A percentile compares a stretch with the other conserved stretches of the same genome.
Evolutionary conservation across 192 early-diverging fungal genomes (phyloP).

Genomic region (Backusella mclennaniae): DNA sequence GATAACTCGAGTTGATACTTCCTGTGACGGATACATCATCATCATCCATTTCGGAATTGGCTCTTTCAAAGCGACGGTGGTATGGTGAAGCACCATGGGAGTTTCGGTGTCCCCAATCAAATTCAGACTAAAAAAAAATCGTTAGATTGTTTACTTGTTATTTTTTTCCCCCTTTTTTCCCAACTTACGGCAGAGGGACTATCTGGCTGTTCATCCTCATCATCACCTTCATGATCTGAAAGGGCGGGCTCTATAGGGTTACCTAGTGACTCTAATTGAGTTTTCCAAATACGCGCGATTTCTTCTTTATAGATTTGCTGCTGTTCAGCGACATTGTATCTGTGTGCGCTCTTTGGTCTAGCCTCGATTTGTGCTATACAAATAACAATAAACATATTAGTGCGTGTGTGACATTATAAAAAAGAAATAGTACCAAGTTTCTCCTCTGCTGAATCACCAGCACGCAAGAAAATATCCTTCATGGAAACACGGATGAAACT

Average conservation of each 20-base stretch:
- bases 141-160: neutral
- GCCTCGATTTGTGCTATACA: slow-evolving; percentile 71
- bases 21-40: slow-evolving; percentile 54
- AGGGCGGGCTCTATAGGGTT: slow-evolving; percentile 48
- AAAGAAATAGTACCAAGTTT: slow-evolving; percentile 50
- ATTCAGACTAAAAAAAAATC: slow-evolving; percentile 11
- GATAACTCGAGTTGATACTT: slow-evolving; percentile 54
- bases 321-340: slow-evolving; percentile 90
- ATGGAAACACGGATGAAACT: slow-evolving; percentile 96
- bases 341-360: slow-evolving; percentile 77
- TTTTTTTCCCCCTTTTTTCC: neutral
- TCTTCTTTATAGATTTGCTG: slow-evolving; percentile 94
- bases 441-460: slow-evolving; percentile 82
- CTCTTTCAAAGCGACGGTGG: slow-evolving; percentile 18
- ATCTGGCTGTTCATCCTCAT: slow-evolving; percentile 49
- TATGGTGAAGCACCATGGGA: slow-evolving; percentile 15
- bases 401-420: neutral
- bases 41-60: slow-evolving; percentile 41
- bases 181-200: slow-evolving; percentile 33
- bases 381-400: neutral
- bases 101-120: slow-evolving; percentile 10
- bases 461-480: slow-evolving; percentile 95
- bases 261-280: slow-evolving; percentile 71
- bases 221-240: slow-evolving; percentile 49
- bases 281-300: slow-evolving; percentile 92